These are phyloP conservation scores for Platanthera guangdongensis DNA, from an alignment of 106 monocot species.

Conservation along the genomic window DNA sequence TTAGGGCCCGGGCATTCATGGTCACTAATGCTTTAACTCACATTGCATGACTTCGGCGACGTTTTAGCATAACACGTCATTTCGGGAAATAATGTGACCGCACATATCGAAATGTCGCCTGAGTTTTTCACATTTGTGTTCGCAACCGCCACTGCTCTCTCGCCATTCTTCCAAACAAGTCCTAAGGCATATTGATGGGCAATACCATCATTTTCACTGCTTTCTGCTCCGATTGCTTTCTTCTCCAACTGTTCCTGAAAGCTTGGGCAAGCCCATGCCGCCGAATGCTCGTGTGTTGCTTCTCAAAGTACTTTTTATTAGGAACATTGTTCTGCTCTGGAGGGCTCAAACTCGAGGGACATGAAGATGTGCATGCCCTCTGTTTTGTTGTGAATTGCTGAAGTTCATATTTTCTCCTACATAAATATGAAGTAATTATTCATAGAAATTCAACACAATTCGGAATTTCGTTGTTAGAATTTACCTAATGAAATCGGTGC, in stretches of 20 bases:
- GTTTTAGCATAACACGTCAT: too few relatives aligned
- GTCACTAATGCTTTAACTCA: too few relatives aligned
- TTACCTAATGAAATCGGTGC: too few relatives aligned
- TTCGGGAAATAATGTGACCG: too few relatives aligned
- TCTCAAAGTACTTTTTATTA: constrained; percentile 34
- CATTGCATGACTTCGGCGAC: too few relatives aligned
- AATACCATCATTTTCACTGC: constrained; percentile 46
- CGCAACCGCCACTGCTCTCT: too few relatives aligned
- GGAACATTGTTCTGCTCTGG: constrained; percentile 1
- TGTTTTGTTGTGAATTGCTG: not conserved
- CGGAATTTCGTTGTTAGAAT: too few relatives aligned
- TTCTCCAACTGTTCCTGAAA: constrained; percentile 76
- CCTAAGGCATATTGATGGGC: not conserved
- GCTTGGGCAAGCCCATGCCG: constrained; percentile 36
- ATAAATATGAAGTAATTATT: not conserved
- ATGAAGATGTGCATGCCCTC: not conserved
- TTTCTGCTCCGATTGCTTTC: constrained; percentile 58
- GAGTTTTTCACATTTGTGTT: too few relatives aligned
- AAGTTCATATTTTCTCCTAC: constrained; percentile 9
- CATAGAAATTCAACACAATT: not conserved
- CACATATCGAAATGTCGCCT: too few relatives aligned
- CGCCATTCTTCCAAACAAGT: too few relatives aligned
- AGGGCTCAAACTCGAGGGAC: not conserved
- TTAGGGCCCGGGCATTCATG: too few relatives aligned
- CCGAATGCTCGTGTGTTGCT: constrained; percentile 43